Base-by-base conservation (phyloP, 2,329 filamentous ascomycete species). In the Coniochaeta pulveracea region DNA sequence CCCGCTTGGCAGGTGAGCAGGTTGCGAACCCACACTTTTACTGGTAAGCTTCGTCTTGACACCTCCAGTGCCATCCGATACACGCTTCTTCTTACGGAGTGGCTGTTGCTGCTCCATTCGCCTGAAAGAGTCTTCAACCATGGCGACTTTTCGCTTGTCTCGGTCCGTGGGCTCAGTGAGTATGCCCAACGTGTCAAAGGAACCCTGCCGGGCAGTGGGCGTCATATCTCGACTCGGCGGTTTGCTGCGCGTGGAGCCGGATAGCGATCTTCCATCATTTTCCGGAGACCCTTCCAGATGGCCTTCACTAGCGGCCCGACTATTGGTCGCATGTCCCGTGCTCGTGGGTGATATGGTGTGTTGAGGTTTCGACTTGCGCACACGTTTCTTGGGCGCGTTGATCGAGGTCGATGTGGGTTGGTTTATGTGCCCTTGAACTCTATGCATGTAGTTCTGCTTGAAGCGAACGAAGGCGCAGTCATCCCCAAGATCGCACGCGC, bases 401-500 rank as follows among this genome's bases (percentile, higher is more conserved):
- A 18, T 8, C 8, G 16, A 18, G 12, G 18, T 29, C 16, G 17
- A 3, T 12, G 18, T 16, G 11, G 18, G 28, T 12, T 37, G 39
- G 26, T 50, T 50, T 4, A 54, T 37, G 18, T 58, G 63, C 5
- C 53, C 37, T 15, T 69, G 65, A 10, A 55, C 48, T 36, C 63
- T 68, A 25, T 54, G 53, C 36, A 69, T 54, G 45, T 76, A 74
- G 34, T 67, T 70, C 33, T 69, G 63, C 47, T 76, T 70, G 42
- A 80, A 80, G 14, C 72, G 69, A 37, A 63, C 64, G 54, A 80
- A 80, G 3, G 73, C 70, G 46, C 76, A 80, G 37, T 77, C 70
- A 25, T 61, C 57, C 6, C 72, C 73, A 10, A 75, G 52, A 36
- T 80, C 70, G 51, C 83, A 89, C 4, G 82, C 83, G 54, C 83